phyloP scores from a whole-genome alignment of 345 rosid species.

The Corymbia maculata region DNA sequence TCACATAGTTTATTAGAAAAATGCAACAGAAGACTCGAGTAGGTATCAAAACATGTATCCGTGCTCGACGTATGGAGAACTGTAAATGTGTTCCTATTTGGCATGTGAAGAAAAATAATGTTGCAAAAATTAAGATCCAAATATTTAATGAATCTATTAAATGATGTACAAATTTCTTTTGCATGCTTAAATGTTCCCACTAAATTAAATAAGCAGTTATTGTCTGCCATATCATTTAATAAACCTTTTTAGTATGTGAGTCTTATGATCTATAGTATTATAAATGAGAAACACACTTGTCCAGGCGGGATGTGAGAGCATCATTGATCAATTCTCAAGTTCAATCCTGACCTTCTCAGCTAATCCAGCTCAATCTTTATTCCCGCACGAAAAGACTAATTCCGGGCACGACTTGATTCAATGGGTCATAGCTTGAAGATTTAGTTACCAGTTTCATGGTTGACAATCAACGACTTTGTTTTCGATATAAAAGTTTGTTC shows the following conservation, averaged over 20 bases:
- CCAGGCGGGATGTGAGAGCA: neutral
- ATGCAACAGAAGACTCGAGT: neutral
- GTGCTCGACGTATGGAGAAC: neutral
- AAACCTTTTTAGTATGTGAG: neutral
- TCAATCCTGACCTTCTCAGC: neutral
- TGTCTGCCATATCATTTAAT: neutral
- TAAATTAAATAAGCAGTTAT: neutral
- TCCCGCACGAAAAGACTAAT: accelerated
- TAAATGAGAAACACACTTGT: neutral
- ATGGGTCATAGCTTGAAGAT: neutral
- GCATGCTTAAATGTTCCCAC: neutral
- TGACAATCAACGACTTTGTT: accelerated
- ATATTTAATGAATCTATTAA: neutral
- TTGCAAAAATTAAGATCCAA: neutral
- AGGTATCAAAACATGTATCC: neutral
- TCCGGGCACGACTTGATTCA: neutral
- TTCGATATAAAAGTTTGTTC: neutral
- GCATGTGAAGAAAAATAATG: neutral
- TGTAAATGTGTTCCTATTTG: neutral
- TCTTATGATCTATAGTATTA: neutral
- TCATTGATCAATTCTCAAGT: accelerated
- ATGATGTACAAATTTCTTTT: neutral
- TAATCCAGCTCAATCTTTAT: neutral
- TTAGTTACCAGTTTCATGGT: neutral
- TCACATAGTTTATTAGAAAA: neutral